Conservation (phyloP, 2,329 filamentous ascomycete genomes). For the Mariannaea elegans region DNA sequence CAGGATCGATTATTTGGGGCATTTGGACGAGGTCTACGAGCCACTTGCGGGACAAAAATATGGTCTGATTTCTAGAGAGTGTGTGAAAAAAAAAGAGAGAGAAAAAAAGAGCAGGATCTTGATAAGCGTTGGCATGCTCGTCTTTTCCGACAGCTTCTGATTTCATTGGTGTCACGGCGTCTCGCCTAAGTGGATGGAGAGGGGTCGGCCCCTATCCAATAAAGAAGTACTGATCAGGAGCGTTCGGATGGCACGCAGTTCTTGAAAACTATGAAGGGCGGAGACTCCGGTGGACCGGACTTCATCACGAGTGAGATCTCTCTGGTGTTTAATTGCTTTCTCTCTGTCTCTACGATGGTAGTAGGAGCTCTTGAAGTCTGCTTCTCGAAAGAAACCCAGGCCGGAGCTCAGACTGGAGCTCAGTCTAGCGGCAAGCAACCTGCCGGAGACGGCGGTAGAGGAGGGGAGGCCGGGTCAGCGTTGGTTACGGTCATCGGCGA, state of each 20-base stretch:
- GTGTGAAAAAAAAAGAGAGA: too few relatives aligned
- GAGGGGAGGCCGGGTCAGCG: constrained; percentile 25
- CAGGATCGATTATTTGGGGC: constrained; percentile 1
- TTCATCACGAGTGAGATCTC: constrained; percentile 7
- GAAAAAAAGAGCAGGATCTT: constrained; percentile 14
- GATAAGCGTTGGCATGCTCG: constrained; percentile 10
- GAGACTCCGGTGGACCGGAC: constrained; percentile 4
- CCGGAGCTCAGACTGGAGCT: constrained; percentile 13
- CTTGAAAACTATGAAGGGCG: not conserved
- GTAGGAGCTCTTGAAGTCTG: constrained; percentile 20
- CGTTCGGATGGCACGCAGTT: not conserved
- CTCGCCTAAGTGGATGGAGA: constrained; percentile 16
- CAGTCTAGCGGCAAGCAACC: constrained; percentile 27
- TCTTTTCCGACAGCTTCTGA: constrained; percentile 5
- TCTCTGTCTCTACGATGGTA: constrained; percentile 11
- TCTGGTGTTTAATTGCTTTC: constrained; percentile 18
- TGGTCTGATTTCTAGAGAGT: constrained; percentile 20
- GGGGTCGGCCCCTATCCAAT: not conserved
- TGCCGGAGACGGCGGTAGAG: constrained; percentile 21
- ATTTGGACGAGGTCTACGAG: constrained; percentile 3
- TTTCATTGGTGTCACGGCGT: constrained; percentile 21
- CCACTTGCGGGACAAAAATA: constrained; percentile 20
- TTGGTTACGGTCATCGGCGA: constrained; percentile 38
- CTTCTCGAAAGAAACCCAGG: constrained; percentile 28
- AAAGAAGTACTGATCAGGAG: not conserved